Base-by-base conservation (phyloP, 2,329 filamentous ascomycete species). In the Alternaria gaisen region DNA sequence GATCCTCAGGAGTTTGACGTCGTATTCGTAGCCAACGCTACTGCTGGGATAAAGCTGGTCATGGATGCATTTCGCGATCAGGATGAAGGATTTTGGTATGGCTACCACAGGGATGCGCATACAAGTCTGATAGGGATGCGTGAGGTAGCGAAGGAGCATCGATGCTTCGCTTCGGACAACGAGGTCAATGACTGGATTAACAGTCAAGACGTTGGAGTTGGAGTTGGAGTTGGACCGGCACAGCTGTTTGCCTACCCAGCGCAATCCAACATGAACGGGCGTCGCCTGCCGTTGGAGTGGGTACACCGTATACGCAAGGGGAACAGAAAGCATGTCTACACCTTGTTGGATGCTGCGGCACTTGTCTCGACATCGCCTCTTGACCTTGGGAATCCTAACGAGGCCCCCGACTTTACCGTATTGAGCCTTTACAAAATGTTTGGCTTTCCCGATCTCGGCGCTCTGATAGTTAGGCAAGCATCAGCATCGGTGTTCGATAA, bases 361-460 rank as follows among this genome's bases (percentile, higher is more conserved):
- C 83, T 92, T 11, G 90, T 89, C 10, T 89, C 93, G 8, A 97
- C 94, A 0, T 88, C 91, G 5, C 88, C 87, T 1, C 82, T 98
- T 7, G 87, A 96, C 72, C 81, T 98, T 3, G 83, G 87, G 56
- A 80, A 91, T 67, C 69, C 84, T 0, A 80, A 82, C 0, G 74
- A 80, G 0, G 88, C 90, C 0, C 91, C 94, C 1, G 94, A 98
- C 76, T 98, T 98, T 67, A 90, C 88, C 0, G 91, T 92, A 0
- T 73, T 98, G 42, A 97, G 94, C 77, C 88, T 98, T 65, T 96
- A 97, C 81, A 99, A 98, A 77, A 94, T 97, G n/a, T 98, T 98
- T 77, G 94, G 95, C 1, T 97, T 97, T 66, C 94, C 94, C 0
- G 92, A 98, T 74, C 83, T 98, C 2, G 94, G 94, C 2, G 93